Base-by-base conservation (phyloP, 2,329 filamentous ascomycete species). In the Pseudopithomyces chartarum region DNA sequence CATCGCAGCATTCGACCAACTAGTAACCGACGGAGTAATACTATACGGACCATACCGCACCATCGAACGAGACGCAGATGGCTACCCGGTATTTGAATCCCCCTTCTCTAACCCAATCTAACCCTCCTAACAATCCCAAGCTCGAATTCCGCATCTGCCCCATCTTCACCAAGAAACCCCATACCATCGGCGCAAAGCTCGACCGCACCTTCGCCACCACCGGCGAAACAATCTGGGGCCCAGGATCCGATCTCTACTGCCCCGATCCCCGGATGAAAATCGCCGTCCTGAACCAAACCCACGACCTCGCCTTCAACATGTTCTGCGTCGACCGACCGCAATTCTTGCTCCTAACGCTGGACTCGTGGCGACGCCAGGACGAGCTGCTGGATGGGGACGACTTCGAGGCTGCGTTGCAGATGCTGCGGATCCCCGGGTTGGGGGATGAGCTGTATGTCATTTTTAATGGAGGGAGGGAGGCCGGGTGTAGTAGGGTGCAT, bases 301-400 rank as follows among this genome's bases (percentile, higher is more conserved):
- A 84, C 54, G 65, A 79, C 17, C 69, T 84, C 7, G 71, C 77
- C 1, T 66, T 80, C 55, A 84, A 84, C 66, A 78, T 81, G 53
- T 84, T 82, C 60, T 79, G 77, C 55, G 78, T 80, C 13, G 80
- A 79, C 55, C 64, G 78, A 8, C 81, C 81, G 2, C 81, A 83
- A 59, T 68, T 80, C 2, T 69, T 84, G 13, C 70, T 83, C 15
- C 66, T 84, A 53, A 82, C 82, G 1, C 57, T 69, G 4, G 78
- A 84, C 61, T 81, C 80, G 2, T 77, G 77, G 56, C 71, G 73
- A 10, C 73, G 80, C n/a, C 81, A 84, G 65, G 66, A 78, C 36
- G 78, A 82, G 54, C 67, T 74, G 2, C 64, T 83, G 19, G 69
- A 71, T 33, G 17, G 52, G 0, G 69, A 73, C 1, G 82, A 84